These are phyloP conservation scores for Lachnellula willkommii DNA, from an alignment of 2,329 filamentous ascomycete genomes.

Conservation along the genomic window DNA sequence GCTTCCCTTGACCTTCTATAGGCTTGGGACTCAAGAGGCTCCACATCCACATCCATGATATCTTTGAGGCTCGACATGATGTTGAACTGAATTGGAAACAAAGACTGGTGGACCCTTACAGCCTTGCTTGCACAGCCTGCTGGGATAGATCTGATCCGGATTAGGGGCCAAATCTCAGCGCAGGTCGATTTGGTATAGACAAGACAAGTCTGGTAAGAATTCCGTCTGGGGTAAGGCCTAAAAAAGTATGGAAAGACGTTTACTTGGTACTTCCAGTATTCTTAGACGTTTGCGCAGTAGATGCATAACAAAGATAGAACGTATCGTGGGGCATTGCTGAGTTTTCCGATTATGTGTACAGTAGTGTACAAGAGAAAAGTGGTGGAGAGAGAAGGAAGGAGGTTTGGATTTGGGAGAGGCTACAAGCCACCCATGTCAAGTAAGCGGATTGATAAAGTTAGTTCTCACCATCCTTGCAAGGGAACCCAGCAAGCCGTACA, in stretches of 20 bases:
- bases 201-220: conserved; percentile 20
- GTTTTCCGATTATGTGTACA: conserved; percentile 20
- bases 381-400: conserved; percentile 12
- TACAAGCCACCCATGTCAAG: neutral
- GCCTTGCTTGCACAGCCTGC: conserved; percentile 31
- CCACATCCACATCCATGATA: conserved; percentile 34
- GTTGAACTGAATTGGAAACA: conserved; percentile 25
- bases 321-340: conserved; percentile 31
- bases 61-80: conserved; percentile 33
- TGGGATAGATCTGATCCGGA: conserved; percentile 24
- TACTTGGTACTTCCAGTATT: conserved; percentile 21
- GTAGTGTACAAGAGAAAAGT: conserved; percentile 11
- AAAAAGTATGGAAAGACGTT: conserved; percentile 13
- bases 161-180: conserved; percentile 25
- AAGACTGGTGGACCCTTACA: conserved; percentile 22
- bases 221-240: conserved; percentile 12
- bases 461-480: neutral
- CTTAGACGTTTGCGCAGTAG: conserved; percentile 23
- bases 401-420: conserved; percentile 1
- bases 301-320: conserved; percentile 29
- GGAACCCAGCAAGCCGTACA: neutral
- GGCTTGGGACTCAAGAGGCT: conserved; percentile 32
- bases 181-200: conserved; percentile 17
- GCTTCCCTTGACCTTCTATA: conserved; percentile 31
- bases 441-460: neutral